phyloP scores from a whole-genome alignment of 345 rosid species.

The Trapa incisa region DNA sequence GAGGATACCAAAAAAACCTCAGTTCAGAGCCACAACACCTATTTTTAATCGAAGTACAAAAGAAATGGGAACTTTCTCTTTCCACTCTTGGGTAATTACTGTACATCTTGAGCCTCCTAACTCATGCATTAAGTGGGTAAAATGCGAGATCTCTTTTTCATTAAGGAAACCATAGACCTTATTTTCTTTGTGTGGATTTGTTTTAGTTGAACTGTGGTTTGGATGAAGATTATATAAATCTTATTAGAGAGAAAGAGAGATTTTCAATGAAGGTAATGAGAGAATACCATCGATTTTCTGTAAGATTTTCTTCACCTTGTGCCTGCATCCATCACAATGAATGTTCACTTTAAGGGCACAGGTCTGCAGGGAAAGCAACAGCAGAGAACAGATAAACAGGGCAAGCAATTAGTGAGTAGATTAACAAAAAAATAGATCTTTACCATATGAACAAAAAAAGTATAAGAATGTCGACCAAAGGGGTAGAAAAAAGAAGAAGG shows the following conservation, averaged over 20 bases:
- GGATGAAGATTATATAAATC: not conserved
- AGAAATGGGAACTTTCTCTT: not conserved
- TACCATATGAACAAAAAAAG: no score
- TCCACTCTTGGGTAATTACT: not conserved
- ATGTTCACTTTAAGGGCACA: constrained; percentile 90
- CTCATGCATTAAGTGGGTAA: not conserved
- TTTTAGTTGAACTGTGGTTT: not conserved
- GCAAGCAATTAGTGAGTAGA: not conserved
- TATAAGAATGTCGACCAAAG: no score
- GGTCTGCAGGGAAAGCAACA: constrained; percentile 57
- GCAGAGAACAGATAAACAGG: not conserved
- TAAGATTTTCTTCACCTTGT: constrained; percentile 82
- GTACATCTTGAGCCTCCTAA: not conserved
- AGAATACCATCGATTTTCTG: constrained; percentile 75
- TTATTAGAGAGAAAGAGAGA: not conserved
- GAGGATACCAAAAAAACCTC: not conserved
- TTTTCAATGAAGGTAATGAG: not conserved
- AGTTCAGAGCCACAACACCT: not conserved
- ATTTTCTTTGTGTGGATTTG: not conserved
- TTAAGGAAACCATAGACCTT: not conserved
- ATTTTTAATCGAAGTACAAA: not conserved
- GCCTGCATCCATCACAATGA: constrained; percentile 90
- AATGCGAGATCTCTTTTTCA: not conserved
- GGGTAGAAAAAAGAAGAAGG: not conserved
- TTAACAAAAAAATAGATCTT: not conserved